Evolutionary conservation across 2,329 filamentous ascomycete species (phyloP), one percentile per base, ranked within the genome.

Genomic region (Aureobasidium lini): DNA sequence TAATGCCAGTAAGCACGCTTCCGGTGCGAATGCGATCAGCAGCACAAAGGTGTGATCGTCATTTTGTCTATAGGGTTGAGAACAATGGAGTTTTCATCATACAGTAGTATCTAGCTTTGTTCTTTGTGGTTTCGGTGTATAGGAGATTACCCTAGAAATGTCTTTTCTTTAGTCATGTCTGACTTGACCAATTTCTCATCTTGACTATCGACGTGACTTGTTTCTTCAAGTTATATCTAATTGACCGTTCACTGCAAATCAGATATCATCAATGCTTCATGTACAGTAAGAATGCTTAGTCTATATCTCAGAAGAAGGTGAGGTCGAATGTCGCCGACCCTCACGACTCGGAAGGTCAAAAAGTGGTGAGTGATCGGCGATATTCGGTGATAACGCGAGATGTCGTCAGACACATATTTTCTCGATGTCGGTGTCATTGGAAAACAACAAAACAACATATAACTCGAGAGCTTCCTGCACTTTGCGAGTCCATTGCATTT

Each of bases 361-460:
- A n/a, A 13, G 29, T 2, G 7, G 32, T 23, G 4, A 23, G 23
- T 23, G 39, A 43, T 54, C 50, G 50, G 53, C 53, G 42, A 57
- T 46, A 57, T 57, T 57, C 53, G 53, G 53, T 6, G 42, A 47
- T 57, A 57, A 39, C 29, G 53, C 23, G 9, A 42, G 23, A 57
- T 57, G 53, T 57, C 53, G 53, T 57, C 53, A 57, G 40, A 31
- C 29, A 31, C 18, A 56, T 28, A 23, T 34, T 42, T 57, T 39
- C 4, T n/a, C 4, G 2, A 32, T 57, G 18, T 28, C 40, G 53
- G 32, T 57, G 53, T 57, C 42, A 36, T 44, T 43, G 6, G 6
- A 10, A 15, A 31, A 15, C 6, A 31, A 23, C 23, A 23, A 23
- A 23, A 23, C 42, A 13, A 3, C 6, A 9, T 7, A 9, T 1